A percentile compares a stretch with the other conserved stretches of the same genome.
phyloP scores from a whole-genome alignment of 495 filamentous ascomycete genomes.

The Cudoniella acicularis region DNA sequence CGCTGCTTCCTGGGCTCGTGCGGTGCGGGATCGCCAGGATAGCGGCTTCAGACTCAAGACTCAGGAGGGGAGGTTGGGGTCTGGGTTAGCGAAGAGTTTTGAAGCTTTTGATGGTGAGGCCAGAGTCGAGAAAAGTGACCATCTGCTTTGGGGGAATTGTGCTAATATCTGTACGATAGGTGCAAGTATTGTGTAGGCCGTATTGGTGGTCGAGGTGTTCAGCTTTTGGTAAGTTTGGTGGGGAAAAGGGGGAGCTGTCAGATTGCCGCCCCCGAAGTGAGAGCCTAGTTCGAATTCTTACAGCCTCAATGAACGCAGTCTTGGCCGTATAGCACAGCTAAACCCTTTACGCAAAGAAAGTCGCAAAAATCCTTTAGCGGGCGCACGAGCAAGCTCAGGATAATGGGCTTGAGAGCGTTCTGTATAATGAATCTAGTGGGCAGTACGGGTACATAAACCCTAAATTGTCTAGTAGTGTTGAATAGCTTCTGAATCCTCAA shows the following conservation, averaged over 20 bases:
- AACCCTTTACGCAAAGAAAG: not conserved
- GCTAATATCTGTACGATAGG: not conserved
- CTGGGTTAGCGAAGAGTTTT: not conserved
- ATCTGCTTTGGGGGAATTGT: not conserved
- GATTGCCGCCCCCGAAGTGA: not conserved
- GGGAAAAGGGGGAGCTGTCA: not conserved
- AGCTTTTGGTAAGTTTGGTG: not conserved
- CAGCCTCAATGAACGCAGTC: not conserved
- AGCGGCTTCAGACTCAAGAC: not conserved
- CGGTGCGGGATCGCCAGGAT: not conserved
- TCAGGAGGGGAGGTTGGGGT: not conserved
- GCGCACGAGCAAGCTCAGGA: not conserved
- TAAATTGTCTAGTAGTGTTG: too few species aligned
- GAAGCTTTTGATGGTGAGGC: not conserved
- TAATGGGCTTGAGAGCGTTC: too few species aligned
- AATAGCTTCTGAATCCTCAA: too few species aligned
- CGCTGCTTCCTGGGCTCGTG: not conserved
- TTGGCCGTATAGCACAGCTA: not conserved
- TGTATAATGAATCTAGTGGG: too few species aligned
- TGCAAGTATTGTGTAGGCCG: not conserved
- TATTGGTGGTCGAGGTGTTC: not conserved
- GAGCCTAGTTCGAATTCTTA: not conserved
- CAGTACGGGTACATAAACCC: too few species aligned
- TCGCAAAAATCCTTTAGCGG: not conserved
- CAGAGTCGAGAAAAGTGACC: not conserved